Evolutionary conservation across 2,329 filamentous ascomycete genomes (phyloP).

Genomic region (Byssothecium circinans): DNA sequence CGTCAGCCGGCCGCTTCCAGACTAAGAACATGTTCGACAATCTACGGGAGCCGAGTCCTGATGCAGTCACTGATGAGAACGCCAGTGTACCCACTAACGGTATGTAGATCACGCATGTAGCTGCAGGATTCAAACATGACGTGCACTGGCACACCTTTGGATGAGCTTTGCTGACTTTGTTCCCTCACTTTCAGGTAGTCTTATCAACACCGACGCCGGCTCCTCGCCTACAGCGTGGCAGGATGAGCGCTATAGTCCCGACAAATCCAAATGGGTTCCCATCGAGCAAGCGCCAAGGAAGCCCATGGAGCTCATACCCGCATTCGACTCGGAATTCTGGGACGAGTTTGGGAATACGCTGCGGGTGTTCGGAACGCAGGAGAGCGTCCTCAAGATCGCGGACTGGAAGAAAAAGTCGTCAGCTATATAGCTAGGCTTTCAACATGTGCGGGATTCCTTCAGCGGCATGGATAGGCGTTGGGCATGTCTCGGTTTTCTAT

Average conservation of each 20-base stretch:
- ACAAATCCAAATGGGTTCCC: conserved; percentile 23
- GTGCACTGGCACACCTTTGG: no score
- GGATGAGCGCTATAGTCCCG: conserved; percentile 19
- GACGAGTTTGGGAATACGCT: conserved; percentile 60
- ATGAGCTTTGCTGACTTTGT: not conserved
- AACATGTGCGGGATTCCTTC: no score
- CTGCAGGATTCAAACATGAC: no score
- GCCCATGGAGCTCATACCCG: conserved; percentile 54
- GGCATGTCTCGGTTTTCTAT: no score
- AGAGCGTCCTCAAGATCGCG: conserved; percentile 42
- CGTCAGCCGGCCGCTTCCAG: conserved; percentile 16
- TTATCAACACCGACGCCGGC: no score
- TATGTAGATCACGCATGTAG: no score
- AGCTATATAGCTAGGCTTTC: no score
- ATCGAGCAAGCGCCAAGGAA: conserved; percentile 20
- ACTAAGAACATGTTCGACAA: conserved; percentile 33
- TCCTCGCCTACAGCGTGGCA: conserved; percentile 17
- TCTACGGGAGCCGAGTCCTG: conserved; percentile 6
- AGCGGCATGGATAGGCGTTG: no score
- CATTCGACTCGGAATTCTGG: conserved; percentile 59
- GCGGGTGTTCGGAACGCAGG: conserved; percentile 61
- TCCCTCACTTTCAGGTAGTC: no score
- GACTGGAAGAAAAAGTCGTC: conserved; percentile 15
- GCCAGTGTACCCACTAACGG: not conserved
- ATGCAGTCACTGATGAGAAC: not conserved